These are phyloP conservation scores for Pyrenopolyporus hunteri DNA, from an alignment of 495 filamentous ascomycete genomes.

Conservation along the genomic window DNA sequence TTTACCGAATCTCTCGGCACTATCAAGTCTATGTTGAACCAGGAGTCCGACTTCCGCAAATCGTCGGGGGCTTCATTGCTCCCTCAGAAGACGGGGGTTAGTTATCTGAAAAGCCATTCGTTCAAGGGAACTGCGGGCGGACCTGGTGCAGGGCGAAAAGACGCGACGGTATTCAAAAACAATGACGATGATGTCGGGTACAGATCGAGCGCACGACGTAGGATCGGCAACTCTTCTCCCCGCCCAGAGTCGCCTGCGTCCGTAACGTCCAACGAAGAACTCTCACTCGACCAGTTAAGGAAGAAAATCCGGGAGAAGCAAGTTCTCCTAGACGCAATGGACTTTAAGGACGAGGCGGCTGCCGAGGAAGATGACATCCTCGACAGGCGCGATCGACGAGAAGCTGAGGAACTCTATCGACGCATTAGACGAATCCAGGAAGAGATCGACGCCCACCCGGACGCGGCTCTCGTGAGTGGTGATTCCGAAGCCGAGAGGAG, in stretches of 20 bases:
- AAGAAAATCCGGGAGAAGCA: conserved; percentile 97
- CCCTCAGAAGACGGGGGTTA: conserved; percentile 95
- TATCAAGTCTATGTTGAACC: conserved; percentile 88
- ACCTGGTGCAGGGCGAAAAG: conserved; percentile 69
- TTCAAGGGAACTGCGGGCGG: conserved; percentile 66
- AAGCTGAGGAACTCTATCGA: conserved; percentile 92
- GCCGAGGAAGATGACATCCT: conserved; percentile 91
- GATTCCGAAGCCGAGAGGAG: conserved; percentile 89
- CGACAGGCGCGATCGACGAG: conserved; percentile 86
- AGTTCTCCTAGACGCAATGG: conserved; percentile 94
- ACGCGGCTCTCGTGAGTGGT: conserved; percentile 70
- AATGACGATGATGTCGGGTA: conserved; percentile 92
- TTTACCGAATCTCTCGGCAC: conserved; percentile 90
- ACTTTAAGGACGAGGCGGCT: conserved; percentile 91
- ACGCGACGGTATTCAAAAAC: conserved; percentile 96
- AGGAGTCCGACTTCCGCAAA: conserved; percentile 87
- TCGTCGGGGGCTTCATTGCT: conserved; percentile 82
- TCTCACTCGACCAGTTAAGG: conserved; percentile 82
- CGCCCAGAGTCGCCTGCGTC: conserved; percentile 76
- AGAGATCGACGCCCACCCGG: conserved; percentile 92
- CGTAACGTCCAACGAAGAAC: conserved; percentile 72
- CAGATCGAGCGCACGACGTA: conserved; percentile 88
- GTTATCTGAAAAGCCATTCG: conserved; percentile 94
- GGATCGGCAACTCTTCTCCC: conserved; percentile 79
- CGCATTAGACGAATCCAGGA: conserved; percentile 94